Conservation (phyloP, 495 filamentous ascomycete genomes). For the Xylaria cubensis region DNA sequence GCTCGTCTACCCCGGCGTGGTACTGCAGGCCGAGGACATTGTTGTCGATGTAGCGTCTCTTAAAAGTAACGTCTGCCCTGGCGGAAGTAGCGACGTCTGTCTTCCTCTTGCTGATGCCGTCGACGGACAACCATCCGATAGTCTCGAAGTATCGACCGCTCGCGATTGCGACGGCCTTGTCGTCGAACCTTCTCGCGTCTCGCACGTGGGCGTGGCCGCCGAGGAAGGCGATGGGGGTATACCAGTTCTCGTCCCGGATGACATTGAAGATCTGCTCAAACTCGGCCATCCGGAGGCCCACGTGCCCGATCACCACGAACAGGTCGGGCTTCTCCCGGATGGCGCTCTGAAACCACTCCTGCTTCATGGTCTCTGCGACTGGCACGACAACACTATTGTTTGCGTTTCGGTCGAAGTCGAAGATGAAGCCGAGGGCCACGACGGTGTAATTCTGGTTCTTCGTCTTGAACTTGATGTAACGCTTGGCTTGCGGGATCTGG, state of each 20-base stretch:
- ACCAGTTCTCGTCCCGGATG: conserved; percentile 77
- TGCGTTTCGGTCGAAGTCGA: conserved; percentile 86
- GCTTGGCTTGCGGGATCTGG: conserved; percentile 76
- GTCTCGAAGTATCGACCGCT: conserved; percentile 98
- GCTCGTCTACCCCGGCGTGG: conserved; percentile 69
- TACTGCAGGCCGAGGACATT: conserved; percentile 86
- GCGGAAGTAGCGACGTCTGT: conserved; percentile 17
- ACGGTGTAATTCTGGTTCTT: conserved; percentile 85
- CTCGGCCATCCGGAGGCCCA: conserved; percentile 79
- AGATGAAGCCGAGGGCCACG: conserved; percentile 90
- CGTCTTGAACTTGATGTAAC: conserved; percentile 88
- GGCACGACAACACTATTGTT: conserved; percentile 87
- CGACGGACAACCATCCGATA: conserved; percentile 92
- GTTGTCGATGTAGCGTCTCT: conserved; percentile 91
- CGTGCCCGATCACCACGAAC: conserved; percentile 87
- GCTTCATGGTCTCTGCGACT: conserved; percentile 78
- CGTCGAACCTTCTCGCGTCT: conserved; percentile 82
- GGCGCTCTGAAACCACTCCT: conserved; percentile 88
- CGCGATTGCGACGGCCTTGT: conserved; percentile 79
- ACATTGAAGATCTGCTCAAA: conserved; percentile 77
- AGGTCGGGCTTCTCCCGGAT: conserved; percentile 86
- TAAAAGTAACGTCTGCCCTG: conserved; percentile 61
- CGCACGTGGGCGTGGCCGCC: conserved; percentile 92
- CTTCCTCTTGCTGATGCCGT: conserved; percentile 63
- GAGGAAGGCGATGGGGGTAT: conserved; percentile 90